phyloP scores from a whole-genome alignment of 768 basidiomycete genomes.

The Suillus luteus region DNA sequence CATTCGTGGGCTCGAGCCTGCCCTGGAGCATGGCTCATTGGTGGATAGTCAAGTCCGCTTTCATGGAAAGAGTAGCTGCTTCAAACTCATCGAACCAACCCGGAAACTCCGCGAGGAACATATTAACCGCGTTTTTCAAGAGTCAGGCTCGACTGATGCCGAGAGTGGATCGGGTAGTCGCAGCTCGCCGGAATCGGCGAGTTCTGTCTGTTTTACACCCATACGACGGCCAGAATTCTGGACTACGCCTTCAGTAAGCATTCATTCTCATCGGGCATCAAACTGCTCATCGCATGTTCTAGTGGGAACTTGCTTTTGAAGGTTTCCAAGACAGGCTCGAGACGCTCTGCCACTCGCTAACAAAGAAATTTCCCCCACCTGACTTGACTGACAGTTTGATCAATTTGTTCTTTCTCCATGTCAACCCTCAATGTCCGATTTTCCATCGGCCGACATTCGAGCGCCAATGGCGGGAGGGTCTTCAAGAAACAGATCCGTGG shows the following conservation, averaged over 20 bases:
- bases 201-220: constrained; percentile 24
- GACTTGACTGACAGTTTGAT: constrained; percentile 64
- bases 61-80: constrained; percentile 63
- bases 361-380: constrained; percentile 58
- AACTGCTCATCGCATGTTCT: constrained; percentile 6
- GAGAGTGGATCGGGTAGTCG: constrained; percentile 20
- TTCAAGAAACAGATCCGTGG: constrained; percentile 57
- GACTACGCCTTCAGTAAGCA: constrained; percentile 54
- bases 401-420: constrained; percentile 64
- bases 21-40: constrained; percentile 33
- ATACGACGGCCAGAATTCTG: constrained; percentile 53
- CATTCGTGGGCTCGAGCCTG: constrained; percentile 39
- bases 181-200: constrained; percentile 23
- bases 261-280: constrained; percentile 4
- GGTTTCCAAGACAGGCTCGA: constrained; percentile 36
- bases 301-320: constrained; percentile 67
- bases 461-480: constrained; percentile 52
- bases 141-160: constrained; percentile 6
- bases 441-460: constrained; percentile 74
- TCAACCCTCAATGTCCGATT: constrained; percentile 63
- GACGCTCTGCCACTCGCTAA: constrained; percentile 35
- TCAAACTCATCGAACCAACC: constrained; percentile 55
- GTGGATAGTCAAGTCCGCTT: constrained; percentile 51
- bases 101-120: constrained; percentile 55
- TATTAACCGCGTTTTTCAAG: constrained; percentile 37